Evolutionary conservation across 495 filamentous ascomycete genomes (phyloP), one percentile per base, ranked within the genome.

Genomic region (Cryomyces minteri): DNA sequence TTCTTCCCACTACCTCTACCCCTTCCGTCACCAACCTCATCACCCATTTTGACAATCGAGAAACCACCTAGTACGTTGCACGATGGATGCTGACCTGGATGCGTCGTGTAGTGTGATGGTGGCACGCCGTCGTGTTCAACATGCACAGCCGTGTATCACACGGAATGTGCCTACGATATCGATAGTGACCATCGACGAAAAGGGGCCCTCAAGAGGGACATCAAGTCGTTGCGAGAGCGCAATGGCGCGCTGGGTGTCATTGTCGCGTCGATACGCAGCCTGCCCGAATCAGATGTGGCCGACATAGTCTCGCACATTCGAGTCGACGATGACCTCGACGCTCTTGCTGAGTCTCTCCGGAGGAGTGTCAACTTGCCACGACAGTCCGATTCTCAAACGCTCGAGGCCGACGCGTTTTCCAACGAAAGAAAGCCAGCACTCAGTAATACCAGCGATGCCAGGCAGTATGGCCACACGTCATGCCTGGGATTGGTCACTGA

Each of bases 61-160:
- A 25, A 1, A 25, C 2, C 18, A 25, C 18, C 2, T 25, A 25
- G 18, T 2, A 25, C 18, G 2, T 25, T 25, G 1, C 18, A 25
- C 18, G 18, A 25, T 25, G 18, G 18, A 25, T 25, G 18, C 18
- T 25, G 18, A 25, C 18, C 18, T 25, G 18, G 2, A 2, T 2
- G 18, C 30, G 11, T 32, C 32, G 6, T 6, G 25, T 41, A 72
- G 69, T 72, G 69, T 50, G 68, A 72, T 55, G 68, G 69, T 6
- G 58, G 49, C 6, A 54, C 56, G 2, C 69, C 69, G 9, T 51
- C 58, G 4, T 72, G 69, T 49, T 64, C 68, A 11, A 72, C 70
- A 8, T 72, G 69, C 46, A 57, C 47, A 5, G 67, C 68, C 14
- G 67, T 72, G 14, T 69, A 72, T 48, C 56, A 59, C 34, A 67